Evolutionary conservation across 306 rosid genomes (phyloP), one percentile per base, ranked within the genome.

Genomic region (Fragaria ananassa): DNA sequence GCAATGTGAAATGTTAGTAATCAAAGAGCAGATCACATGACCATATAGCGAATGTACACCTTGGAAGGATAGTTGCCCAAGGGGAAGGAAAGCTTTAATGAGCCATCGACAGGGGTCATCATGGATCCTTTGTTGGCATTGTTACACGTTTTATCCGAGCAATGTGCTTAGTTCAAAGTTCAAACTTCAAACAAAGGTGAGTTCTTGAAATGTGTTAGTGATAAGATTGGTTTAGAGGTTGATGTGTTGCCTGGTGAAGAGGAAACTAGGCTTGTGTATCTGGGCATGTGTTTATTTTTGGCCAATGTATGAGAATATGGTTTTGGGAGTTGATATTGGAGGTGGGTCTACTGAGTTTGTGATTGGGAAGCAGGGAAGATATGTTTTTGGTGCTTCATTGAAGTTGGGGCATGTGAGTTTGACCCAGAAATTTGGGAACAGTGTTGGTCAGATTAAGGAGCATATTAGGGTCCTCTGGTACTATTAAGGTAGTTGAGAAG

Each of bases 291-390:
- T 78, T 61, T 77, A 81, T 56, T 81, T 75, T 73, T 61, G 72
- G 41, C 81, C 83, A 17, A 3, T 78, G 27, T 58, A 65, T 53
- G 76, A 71, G 17, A 85, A 76, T 75, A 44, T 47, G 74, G 83
- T 63, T 27, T 39, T 85, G 60, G 76, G 78, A 34, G 83, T 81
- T 13, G 88, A 81, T 72, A 78, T 85, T 63, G 85, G 81, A 66
- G 85, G 88, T 50, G 88, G 88, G 76, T 78, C 88, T 53, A 85
- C 88, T 61, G 88, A 81, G 79, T 81, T 85, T 61, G 85, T 79
- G 19, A 71, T 85, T 51, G 85, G 88, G 50, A 79, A 78, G 51
- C 34, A 70, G 46, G 88, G 83, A 34, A 71, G 34, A 35, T 79
- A 73, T 31, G 12, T 79, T 39, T 81, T 78, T 51, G 76, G 81